phyloP scores from a whole-genome alignment of 1,284 basidiomycete species.

The Puccinia coronata region DNA sequence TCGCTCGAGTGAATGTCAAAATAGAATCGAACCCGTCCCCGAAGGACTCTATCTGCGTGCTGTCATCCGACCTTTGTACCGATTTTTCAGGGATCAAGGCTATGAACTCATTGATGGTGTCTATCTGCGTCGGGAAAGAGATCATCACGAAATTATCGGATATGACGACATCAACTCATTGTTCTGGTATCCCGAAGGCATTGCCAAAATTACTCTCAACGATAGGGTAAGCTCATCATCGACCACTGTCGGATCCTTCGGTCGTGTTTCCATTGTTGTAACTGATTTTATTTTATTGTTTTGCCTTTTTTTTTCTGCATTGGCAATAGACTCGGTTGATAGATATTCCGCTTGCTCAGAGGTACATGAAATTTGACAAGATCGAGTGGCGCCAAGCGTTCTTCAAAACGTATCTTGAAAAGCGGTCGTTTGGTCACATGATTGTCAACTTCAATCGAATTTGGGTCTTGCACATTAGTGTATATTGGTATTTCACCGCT shows the following conservation, averaged over 20 bases:
- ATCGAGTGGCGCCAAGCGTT: conserved; percentile 92
- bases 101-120: conserved; percentile 96
- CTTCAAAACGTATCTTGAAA: conserved; percentile 96
- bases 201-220: conserved; percentile 81
- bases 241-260: not conserved
- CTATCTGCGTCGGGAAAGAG: conserved; percentile 81
- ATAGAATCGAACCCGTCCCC: conserved; percentile 84
- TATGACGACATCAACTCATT: conserved; percentile 99
- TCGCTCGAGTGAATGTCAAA: conserved; percentile 97
- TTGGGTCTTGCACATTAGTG: conserved; percentile 88
- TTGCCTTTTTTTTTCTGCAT: not conserved
- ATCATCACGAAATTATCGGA: conserved; percentile 93
- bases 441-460: conserved; percentile 97
- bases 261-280: too few relatives aligned
- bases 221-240: conserved; percentile 70
- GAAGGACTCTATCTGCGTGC: conserved; percentile 90
- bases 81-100: conserved; percentile 95
- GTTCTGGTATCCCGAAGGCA: conserved; percentile 99
- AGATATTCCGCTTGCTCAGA: conserved; percentile 80
- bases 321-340: conserved; percentile 74
- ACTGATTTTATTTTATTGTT: not conserved
- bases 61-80: conserved; percentile 93
- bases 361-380: conserved; percentile 91
- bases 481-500: conserved; percentile 92
- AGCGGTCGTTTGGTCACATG: conserved; percentile 87